A percentile compares a stretch with the other conserved stretches of the same genome.
These are phyloP conservation scores for Ceratocystis smalleyi DNA, from an alignment of 2,329 filamentous ascomycete genomes.

Conservation along the genomic window DNA sequence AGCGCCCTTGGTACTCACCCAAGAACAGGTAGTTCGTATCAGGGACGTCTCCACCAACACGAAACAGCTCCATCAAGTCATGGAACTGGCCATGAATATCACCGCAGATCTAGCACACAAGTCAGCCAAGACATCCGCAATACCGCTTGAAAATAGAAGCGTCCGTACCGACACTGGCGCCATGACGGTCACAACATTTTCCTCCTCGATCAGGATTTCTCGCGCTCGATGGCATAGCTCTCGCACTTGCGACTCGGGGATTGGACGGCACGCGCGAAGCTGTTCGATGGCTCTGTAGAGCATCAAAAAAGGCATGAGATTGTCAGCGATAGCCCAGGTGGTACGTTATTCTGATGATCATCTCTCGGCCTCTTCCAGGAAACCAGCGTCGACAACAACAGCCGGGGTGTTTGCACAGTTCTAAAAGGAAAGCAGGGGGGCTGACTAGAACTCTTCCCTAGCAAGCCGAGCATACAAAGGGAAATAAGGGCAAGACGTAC, in stretches of 20 bases:
- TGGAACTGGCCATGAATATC: conserved; percentile 97
- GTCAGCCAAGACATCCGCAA: background rate
- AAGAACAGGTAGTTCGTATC: conserved; percentile 97
- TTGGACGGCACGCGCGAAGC: conserved; percentile 86
- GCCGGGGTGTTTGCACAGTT: background rate
- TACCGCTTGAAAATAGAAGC: background rate
- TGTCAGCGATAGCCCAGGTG: background rate
- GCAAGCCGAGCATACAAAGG: background rate
- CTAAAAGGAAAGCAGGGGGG: no score
- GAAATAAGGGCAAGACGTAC: conserved; percentile 32
- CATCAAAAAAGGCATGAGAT: background rate
- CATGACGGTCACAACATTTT: conserved; percentile 88
- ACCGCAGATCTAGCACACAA: conserved; percentile 57
- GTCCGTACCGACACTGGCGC: conserved; percentile 71
- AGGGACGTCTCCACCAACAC: conserved; percentile 81
- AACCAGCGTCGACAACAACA: background rate
- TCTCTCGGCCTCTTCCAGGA: background rate
- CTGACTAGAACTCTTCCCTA: no score
- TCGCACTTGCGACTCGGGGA: conserved; percentile 86
- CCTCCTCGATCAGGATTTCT: conserved; percentile 91
- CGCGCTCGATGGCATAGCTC: conserved; percentile 95
- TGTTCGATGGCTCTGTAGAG: conserved; percentile 70
- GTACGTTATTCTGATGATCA: background rate
- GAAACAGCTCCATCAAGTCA: conserved; percentile 90
- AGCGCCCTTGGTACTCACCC: conserved; percentile 36